Conservation (phyloP, 1,284 basidiomycete species). For the Trichosporon faecale region DNA sequence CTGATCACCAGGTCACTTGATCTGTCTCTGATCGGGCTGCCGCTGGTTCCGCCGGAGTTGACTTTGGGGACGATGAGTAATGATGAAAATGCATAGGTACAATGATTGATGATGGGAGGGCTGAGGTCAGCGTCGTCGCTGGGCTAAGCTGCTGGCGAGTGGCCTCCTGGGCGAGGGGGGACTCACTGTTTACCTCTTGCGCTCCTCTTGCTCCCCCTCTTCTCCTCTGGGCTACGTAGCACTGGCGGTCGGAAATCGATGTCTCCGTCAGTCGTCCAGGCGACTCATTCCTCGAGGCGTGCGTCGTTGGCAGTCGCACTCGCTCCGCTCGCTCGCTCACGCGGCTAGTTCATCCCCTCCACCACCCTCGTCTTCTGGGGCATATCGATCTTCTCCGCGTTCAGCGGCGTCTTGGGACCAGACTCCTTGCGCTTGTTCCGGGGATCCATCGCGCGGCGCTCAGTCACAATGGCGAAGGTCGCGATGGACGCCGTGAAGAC, state of each 20-base stretch:
- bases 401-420: conserved; percentile 31
- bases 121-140: not conserved
- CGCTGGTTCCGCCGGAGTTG: too few species aligned
- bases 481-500: conserved; percentile 33
- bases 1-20: not conserved
- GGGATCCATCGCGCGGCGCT: conserved; percentile 35
- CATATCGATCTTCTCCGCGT: conserved; percentile 35
- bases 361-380: conserved; percentile 21
- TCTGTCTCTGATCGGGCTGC: too few species aligned
- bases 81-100: not conserved
- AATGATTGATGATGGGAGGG: not conserved
- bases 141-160: not conserved
- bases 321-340: not conserved
- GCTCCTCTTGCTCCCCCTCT: not conserved
- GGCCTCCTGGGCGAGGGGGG: not conserved
- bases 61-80: not conserved
- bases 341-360: conserved; percentile 17
- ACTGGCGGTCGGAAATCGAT: not conserved
- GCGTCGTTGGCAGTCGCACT: not conserved
- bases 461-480: conserved; percentile 37
- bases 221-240: not conserved
- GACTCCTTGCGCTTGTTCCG: conserved; percentile 24
- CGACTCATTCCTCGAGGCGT: too few species aligned
- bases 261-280: too few species aligned
- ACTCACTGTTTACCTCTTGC: not conserved